Conservation (phyloP, 345 rosid species). For the Hibiscus trionum region DNA sequence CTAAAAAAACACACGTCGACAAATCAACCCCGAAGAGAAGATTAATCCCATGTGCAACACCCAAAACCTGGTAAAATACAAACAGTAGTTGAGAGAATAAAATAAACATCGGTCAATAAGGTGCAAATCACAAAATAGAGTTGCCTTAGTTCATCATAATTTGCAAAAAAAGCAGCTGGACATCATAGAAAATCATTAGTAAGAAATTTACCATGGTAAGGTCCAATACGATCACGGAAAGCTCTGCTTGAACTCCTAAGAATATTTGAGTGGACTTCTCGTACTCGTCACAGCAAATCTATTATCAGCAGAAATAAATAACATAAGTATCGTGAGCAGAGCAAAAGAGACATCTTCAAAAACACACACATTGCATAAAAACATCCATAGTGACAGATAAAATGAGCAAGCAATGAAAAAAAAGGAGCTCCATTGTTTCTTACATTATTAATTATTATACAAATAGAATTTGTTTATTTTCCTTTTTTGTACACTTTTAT, state of each 20-base stretch:
- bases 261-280: conserved; percentile 63
- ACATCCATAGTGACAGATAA: background rate
- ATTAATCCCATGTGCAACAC: conserved; percentile 88
- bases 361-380: background rate
- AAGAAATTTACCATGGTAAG: conserved; percentile 59
- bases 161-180: no score
- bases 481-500: no score
- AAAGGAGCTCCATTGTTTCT: no score
- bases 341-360: background rate
- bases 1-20: conserved; percentile 72
- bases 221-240: conserved; percentile 71
- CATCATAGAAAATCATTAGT: background rate
- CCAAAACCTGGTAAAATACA: conserved; percentile 58
- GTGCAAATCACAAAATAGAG: background rate
- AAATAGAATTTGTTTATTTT: no score
- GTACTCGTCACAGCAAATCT: conserved; percentile 90
- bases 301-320: conserved; percentile 6
- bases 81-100: conserved; percentile 14
- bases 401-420: no score
- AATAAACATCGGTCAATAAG: background rate
- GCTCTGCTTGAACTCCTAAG: conserved; percentile 76
- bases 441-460: no score
- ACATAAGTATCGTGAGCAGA: background rate
- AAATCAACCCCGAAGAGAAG: conserved; percentile 79
- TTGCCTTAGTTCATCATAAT: no score